Evolutionary conservation across 1,284 basidiomycete genomes (phyloP).

Genomic region (Cystobasidium slooffiae): DNA sequence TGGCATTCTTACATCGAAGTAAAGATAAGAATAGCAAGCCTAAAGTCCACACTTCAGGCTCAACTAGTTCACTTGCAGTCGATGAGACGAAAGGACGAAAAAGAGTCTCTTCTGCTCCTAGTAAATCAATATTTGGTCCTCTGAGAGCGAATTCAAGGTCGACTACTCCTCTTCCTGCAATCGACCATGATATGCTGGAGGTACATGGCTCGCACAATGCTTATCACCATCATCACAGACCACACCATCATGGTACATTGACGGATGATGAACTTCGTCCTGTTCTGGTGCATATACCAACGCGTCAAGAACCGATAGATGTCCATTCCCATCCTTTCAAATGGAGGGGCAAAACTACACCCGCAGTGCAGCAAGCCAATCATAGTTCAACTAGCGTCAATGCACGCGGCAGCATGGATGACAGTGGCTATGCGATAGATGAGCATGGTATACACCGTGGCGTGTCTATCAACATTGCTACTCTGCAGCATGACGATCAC

Average conservation of each 20-base stretch:
- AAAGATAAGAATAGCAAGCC: slow-evolving; percentile 5
- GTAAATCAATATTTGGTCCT: slow-evolving; percentile 1
- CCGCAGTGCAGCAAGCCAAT: not conserved
- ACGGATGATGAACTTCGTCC: slow-evolving; percentile 7
- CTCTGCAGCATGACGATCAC: not conserved
- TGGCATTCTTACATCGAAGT: slow-evolving; percentile 22
- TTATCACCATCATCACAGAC: slow-evolving; percentile 3
- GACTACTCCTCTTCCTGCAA: not conserved
- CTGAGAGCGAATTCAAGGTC: not conserved
- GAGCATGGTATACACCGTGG: not conserved
- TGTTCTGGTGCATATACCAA: slow-evolving; percentile 23
- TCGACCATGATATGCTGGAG: not conserved
- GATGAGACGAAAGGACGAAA: slow-evolving; percentile 3
- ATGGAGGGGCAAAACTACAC: slow-evolving; percentile 2
- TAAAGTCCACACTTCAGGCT: not conserved
- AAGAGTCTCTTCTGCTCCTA: slow-evolving; percentile 6
- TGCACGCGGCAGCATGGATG: not conserved
- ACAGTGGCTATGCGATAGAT: not conserved
- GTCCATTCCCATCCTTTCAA: slow-evolving; percentile 18
- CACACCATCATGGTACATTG: not conserved
- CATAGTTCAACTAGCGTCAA: not conserved
- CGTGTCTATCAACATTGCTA: not conserved
- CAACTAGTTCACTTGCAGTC: not conserved
- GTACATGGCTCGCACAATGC: not conserved
- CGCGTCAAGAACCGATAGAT: slow-evolving; percentile 17